Base-by-base conservation (phyloP, 148 eudicot species). In the Rheum nobile region DNA sequence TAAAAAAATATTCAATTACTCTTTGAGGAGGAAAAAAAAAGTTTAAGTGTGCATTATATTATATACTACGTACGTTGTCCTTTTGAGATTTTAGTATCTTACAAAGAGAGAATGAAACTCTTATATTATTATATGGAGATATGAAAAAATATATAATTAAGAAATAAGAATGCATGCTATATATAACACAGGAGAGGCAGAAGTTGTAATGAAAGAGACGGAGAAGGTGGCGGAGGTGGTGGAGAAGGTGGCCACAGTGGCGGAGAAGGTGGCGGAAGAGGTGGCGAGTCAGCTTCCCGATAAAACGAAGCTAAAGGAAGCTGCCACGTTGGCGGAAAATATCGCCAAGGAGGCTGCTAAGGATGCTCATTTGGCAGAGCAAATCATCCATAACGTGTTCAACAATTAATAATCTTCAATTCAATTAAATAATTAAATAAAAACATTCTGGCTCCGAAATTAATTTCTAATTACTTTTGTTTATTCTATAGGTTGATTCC, bases 201-300 rank as follows among this genome's bases (percentile, higher is more conserved):
- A 85, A 72, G 68, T 72, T 72, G 85, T 82, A 11, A 78, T 87
- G 35, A 79, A 85, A 72, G 98, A 87, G 71, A 90, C 75, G 2
- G 96, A 91, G 72, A 79, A 78, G 43, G 91, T 35, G 75, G 94
- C 88, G 9, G 92, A 89, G 78, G 83, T 82, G 77, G 89, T 93
- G 69, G 96, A 89, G 24, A 89, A 86, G 76, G 91, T 88, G 71
- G 94, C 96, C 0, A 78, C 75, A 6, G 81, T 79, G 74, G 75
- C 87, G 28, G 98, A 93, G 77, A 84, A 83, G 74, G 77, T 85
- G 32, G 78, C 90, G 14, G 86, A 80, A 19, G 86, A 81, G 21
- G 83, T 87, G 63, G 92, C 87, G 4, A 83, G 83, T 38, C 63
- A 77, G 13, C 81, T 88, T 55, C 91, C 93, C 0, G 84, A 83